Conservation (phyloP, 805 yeast species). For the Spathaspora hagerdaliae region DNA sequence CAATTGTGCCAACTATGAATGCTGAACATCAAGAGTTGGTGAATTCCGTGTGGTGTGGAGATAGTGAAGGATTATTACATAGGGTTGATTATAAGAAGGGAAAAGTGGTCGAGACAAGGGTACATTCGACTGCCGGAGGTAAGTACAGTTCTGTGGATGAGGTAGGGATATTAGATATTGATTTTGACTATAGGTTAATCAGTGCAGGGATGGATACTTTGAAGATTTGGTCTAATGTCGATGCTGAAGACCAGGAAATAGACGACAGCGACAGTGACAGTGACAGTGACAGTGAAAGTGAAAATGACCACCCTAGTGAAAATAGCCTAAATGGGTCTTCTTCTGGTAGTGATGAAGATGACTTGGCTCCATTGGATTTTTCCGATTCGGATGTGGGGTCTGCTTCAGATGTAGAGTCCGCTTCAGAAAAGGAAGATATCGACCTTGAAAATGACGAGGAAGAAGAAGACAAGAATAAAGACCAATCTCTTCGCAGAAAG, state of each 20-base stretch:
- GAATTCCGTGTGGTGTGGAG: conserved; percentile 70
- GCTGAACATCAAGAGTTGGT: conserved; percentile 42
- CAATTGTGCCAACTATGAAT: conserved; percentile 56
- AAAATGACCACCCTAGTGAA: conserved; percentile 10
- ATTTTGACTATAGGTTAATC: conserved; percentile 71
- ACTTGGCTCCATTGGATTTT: conserved; percentile 3
- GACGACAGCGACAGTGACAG: conserved; percentile 16
- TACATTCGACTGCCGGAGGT: conserved; percentile 48
- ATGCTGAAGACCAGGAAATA: conserved; percentile 15
- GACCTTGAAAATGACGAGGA: conserved; percentile 6
- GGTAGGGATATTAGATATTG: conserved; percentile 72
- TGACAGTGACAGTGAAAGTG: conserved; percentile 17
- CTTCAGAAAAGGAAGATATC: conserved; percentile 8
- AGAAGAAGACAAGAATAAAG: conserved; percentile 5
- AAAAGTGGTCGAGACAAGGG: conserved; percentile 58
- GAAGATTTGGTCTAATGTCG: conserved; percentile 64
- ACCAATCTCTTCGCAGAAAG: conserved; percentile 4
- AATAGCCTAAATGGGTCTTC: conserved; percentile 8
- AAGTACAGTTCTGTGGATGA: conserved; percentile 55
- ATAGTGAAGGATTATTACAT: conserved; percentile 69
- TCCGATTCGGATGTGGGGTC: conserved; percentile 7
- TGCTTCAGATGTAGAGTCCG: conserved; percentile 11
- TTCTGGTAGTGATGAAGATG: conserved; percentile 19
- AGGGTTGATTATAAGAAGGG: conserved; percentile 65
- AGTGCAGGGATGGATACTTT: conserved; percentile 82